A percentile compares a stretch with the other conserved stretches of the same genome.
Evolutionary conservation across 257 asterid genomes (phyloP).

Genomic region (Solanum commersonii): DNA sequence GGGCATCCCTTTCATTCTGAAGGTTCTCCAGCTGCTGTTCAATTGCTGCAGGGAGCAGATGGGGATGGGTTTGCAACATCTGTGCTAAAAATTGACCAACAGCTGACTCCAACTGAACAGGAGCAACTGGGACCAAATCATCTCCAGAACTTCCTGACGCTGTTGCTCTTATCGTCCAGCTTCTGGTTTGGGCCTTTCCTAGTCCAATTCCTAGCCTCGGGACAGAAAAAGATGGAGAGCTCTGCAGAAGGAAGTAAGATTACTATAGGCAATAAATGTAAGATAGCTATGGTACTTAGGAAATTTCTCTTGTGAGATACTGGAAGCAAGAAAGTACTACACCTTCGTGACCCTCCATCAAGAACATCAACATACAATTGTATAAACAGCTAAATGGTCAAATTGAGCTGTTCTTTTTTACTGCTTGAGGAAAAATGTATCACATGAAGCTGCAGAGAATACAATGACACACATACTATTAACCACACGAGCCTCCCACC

Average conservation of each 20-base stretch:
- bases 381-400: background rate
- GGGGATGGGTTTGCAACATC: conserved; percentile 66
- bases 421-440: background rate
- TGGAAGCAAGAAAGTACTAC: background rate
- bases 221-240: conserved; percentile 32
- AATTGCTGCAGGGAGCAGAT: conserved; percentile 62
- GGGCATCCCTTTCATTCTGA: conserved; percentile 52
- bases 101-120: conserved; percentile 75
- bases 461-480: background rate
- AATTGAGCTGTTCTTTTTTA: background rate
- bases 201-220: conserved; percentile 39
- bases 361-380: background rate
- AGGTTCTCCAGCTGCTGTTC: conserved; percentile 93
- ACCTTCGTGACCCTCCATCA: background rate
- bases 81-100: conserved; percentile 76
- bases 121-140: conserved; percentile 55
- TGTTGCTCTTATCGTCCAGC: conserved; percentile 26
- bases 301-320: background rate
- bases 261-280: background rate
- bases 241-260: conserved; percentile 19
- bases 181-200: conserved; percentile 41
- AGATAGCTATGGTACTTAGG: background rate
- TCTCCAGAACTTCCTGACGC: conserved; percentile 51
- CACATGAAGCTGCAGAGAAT: background rate
- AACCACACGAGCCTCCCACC: background rate